phyloP scores from a whole-genome alignment of 139 green algal genomes.

The Limnomonas spitsbergensis region DNA sequence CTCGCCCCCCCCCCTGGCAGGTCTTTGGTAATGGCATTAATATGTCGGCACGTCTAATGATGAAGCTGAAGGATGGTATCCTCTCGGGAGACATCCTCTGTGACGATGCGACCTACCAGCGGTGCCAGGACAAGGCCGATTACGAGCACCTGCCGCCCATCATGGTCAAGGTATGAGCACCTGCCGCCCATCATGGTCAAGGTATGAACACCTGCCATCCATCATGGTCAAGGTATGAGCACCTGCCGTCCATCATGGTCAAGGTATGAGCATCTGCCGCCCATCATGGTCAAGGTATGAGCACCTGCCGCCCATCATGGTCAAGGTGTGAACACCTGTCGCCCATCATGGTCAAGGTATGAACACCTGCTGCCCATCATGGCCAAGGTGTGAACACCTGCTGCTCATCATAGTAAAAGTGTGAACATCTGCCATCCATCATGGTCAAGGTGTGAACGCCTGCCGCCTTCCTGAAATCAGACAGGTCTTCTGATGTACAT shows the following conservation, averaged over 20 bases:
- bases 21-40: conserved; percentile 84
- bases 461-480: too few species aligned
- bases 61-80: conserved; percentile 16
- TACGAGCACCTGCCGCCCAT: background rate
- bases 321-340: too few species aligned
- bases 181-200: background rate
- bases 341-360: too few species aligned
- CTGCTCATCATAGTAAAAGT: too few species aligned
- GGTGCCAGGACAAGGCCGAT: background rate
- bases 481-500: too few species aligned
- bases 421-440: too few species aligned
- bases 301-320: too few species aligned
- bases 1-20: too few species aligned
- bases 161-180: background rate
- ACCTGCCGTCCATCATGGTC: background rate
- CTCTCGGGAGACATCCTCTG: conserved; percentile 54
- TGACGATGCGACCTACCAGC: conserved; percentile 52
- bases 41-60: conserved; percentile 73
- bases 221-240: background rate
- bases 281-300: too few species aligned
- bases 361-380: too few species aligned
- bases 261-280: background rate
- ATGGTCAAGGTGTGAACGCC: too few species aligned
- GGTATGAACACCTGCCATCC: background rate
- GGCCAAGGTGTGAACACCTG: too few species aligned